Percentiles rank a stretch among this genome's conserved stretches.
Conservation (phyloP, 352 stramenopile species). For the Pilasporangium apinafurcum region DNA sequence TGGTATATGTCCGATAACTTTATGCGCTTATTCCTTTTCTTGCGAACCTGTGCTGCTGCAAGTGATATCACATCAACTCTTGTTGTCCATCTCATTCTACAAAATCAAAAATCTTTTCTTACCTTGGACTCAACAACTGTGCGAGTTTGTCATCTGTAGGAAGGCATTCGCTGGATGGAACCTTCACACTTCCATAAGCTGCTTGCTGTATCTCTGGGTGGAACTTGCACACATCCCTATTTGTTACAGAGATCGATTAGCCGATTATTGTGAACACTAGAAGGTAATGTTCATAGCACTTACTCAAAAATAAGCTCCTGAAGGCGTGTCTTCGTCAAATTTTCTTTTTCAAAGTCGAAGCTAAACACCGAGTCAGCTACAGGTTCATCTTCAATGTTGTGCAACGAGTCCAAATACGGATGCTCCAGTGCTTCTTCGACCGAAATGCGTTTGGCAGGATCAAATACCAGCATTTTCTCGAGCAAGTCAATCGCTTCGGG, state of each 20-base stretch:
- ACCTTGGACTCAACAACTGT: conserved; percentile 57
- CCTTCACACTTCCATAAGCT: not conserved
- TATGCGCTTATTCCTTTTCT: not conserved
- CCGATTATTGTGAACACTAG: not conserved
- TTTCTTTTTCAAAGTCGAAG: conserved; percentile 88
- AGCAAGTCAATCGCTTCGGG: conserved; percentile 72
- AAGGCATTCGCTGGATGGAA: not conserved
- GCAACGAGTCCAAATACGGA: conserved; percentile 87
- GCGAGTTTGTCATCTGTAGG: conserved; percentile 21
- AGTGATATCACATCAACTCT: not conserved
- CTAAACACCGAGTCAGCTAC: conserved; percentile 67
- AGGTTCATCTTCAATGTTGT: conserved; percentile 92
- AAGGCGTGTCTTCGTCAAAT: conserved; percentile 71
- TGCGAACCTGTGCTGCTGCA: not conserved
- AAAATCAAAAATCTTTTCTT: not conserved
- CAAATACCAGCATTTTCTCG: conserved; percentile 86
- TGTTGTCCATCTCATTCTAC: conserved; percentile 11
- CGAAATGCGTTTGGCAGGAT: conserved; percentile 86
- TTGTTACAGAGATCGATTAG: not conserved
- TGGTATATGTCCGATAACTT: not conserved
- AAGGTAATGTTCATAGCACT: conserved; percentile 6
- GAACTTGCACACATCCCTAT: conserved; percentile 50
- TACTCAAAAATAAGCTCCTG: conserved; percentile 88
- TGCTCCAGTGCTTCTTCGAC: conserved; percentile 90
- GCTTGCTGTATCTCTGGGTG: conserved; percentile 40